A percentile compares a stretch with the other conserved stretches of the same genome.
These are phyloP conservation scores for Hemileia vastatrix DNA, from an alignment of 1,284 basidiomycete genomes.

Conservation along the genomic window DNA sequence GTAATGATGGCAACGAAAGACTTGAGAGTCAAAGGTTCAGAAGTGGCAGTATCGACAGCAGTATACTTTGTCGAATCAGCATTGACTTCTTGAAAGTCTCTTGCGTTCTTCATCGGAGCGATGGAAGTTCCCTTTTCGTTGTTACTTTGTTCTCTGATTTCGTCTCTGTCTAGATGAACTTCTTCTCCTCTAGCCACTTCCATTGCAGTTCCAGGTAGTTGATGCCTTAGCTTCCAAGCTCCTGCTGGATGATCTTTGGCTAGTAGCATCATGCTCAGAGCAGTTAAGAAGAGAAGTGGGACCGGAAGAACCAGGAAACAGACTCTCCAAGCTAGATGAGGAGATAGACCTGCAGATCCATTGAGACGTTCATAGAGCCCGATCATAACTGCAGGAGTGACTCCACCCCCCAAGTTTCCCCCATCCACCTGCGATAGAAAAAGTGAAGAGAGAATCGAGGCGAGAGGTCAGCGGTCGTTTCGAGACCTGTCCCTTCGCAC, in stretches of 20 bases:
- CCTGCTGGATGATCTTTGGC: conserved; percentile 58
- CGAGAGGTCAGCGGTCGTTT: too few relatives aligned
- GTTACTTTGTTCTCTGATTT: conserved; percentile 41
- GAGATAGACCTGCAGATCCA: conserved; percentile 47
- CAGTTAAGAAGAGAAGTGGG: conserved; percentile 52
- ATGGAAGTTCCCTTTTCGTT: conserved; percentile 37
- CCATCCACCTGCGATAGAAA: too few relatives aligned
- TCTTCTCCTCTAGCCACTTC: conserved; percentile 42
- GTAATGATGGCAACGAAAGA: conserved; percentile 46
- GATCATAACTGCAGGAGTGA: conserved; percentile 57
- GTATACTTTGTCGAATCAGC: conserved; percentile 30
- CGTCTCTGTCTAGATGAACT: conserved; percentile 37
- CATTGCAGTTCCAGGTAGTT: conserved; percentile 46
- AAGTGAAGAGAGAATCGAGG: too few relatives aligned
- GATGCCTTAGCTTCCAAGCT: conserved; percentile 53
- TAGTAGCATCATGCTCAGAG: conserved; percentile 49
- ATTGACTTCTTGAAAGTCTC: conserved; percentile 36
- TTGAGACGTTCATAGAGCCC: conserved; percentile 51
- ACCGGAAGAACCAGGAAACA: conserved; percentile 56
- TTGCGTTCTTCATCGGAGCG: conserved; percentile 26
- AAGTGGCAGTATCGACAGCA: conserved; percentile 51
- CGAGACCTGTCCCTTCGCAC: too few relatives aligned
- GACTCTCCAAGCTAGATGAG: conserved; percentile 53
- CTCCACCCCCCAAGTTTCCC: too few relatives aligned
- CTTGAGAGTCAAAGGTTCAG: conserved; percentile 49